Conservation (phyloP, 2,329 filamentous ascomycete species). For the Coniella lustricola region DNA sequence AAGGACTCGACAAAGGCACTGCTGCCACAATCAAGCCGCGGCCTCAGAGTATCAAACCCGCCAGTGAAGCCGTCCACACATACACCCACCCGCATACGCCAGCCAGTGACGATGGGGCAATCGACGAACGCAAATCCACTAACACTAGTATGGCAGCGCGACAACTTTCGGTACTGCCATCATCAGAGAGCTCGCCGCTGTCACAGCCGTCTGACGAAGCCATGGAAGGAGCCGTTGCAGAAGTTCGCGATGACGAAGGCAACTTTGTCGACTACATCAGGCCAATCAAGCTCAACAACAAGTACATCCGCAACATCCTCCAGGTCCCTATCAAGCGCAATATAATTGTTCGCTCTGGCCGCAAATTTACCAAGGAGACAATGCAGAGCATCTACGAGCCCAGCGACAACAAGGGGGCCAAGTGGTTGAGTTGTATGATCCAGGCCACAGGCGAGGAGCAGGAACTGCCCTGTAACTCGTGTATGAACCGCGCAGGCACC, state of each 20-base stretch:
- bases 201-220: conserved; percentile 8
- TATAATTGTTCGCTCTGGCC: conserved; percentile 35
- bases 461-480: conserved; percentile 32
- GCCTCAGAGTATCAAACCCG: neutral
- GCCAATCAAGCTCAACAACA: conserved; percentile 31
- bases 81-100: neutral
- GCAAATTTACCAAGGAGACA: conserved; percentile 33
- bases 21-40: neutral
- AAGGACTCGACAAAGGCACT: neutral
- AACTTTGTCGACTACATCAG: conserved; percentile 31
- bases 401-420: conserved; percentile 34
- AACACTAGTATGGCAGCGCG: neutral
- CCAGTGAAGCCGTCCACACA: neutral
- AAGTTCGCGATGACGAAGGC: conserved; percentile 33
- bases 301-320: conserved; percentile 32
- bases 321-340: conserved; percentile 30
- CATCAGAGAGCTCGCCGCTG: conserved; percentile 8
- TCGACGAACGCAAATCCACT: neutral
- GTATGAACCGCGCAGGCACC: conserved; percentile 34
- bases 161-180: neutral
- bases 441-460: conserved; percentile 41
- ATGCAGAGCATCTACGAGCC: conserved; percentile 35
- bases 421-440: conserved; percentile 43
- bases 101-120: neutral
- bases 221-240: conserved; percentile 21